Percentiles rank a stretch among this genome's conserved stretches.
phyloP scores from a whole-genome alignment of 2,329 filamentous ascomycete genomes.

The Penicillium sp. region DNA sequence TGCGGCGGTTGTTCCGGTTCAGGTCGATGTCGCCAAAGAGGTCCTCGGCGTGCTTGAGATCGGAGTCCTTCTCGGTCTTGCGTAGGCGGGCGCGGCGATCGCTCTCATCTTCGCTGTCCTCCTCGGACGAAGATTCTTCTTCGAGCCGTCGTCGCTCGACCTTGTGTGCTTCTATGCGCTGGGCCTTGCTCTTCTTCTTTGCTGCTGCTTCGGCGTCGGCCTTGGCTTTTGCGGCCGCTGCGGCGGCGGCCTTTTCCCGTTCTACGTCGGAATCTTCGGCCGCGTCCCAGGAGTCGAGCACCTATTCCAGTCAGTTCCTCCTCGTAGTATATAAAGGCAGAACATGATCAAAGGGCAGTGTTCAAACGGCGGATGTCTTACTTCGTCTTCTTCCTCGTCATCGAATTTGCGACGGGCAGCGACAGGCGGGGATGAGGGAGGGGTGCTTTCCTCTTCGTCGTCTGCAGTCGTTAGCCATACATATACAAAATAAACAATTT shows the following conservation, averaged over 20 bases:
- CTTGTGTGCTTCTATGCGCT: slow-evolving; percentile 79
- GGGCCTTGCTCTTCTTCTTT: slow-evolving; percentile 82
- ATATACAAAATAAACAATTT: slow-evolving; percentile 6
- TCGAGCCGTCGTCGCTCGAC: slow-evolving; percentile 59
- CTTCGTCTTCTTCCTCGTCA: slow-evolving; percentile 79
- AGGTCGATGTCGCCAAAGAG: slow-evolving; percentile 76
- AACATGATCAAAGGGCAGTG: neutral
- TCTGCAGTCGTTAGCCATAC: slow-evolving; percentile 19
- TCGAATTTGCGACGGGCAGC: slow-evolving; percentile 70
- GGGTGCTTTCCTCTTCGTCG: slow-evolving; percentile 50
- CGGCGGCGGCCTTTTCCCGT: slow-evolving; percentile 89
- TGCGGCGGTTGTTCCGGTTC: slow-evolving; percentile 63
- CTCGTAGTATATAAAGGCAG: neutral
- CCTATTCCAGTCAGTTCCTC: slow-evolving; percentile 46
- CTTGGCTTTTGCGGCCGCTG: slow-evolving; percentile 79
- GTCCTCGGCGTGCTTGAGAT: slow-evolving; percentile 85
- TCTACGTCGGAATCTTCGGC: slow-evolving; percentile 96
- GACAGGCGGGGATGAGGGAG: slow-evolving; percentile 40
- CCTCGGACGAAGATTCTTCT: slow-evolving; percentile 51
- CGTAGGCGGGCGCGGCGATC: slow-evolving; percentile 70
- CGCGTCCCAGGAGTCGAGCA: slow-evolving; percentile 94
- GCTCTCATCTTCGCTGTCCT: slow-evolving; percentile 66
- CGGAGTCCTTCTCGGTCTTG: slow-evolving; percentile 77
- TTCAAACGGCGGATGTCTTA: too few relatives aligned
- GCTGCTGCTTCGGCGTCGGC: slow-evolving; percentile 83